Evolutionary conservation across 257 asterid species (phyloP).

Genomic region (Catharanthus roseus): DNA sequence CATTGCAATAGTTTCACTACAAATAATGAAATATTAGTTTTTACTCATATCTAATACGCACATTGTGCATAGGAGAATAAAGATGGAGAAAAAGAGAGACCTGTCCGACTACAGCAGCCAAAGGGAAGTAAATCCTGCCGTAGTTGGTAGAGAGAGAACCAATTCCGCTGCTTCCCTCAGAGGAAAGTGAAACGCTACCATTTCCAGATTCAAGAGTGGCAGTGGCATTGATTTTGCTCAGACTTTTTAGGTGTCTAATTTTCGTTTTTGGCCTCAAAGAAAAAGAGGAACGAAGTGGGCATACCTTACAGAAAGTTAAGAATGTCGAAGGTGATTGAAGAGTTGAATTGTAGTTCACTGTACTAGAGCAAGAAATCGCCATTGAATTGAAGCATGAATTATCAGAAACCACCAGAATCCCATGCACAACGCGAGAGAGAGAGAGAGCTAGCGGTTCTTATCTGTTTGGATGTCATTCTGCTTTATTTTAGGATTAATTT

Average conservation of each 20-base stretch:
- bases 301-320: conserved; percentile 1
- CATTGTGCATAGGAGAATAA: background rate
- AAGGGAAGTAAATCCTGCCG: conserved; percentile 80
- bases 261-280: conserved; percentile 28
- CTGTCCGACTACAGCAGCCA: conserved; percentile 99
- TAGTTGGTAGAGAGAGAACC: conserved; percentile 25
- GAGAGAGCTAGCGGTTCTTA: too few relatives aligned
- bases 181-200: conserved; percentile 33
- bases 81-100: conserved; percentile 24
- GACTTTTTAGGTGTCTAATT: conserved; percentile 9
- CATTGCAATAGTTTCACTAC: background rate
- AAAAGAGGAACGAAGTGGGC: conserved; percentile 30
- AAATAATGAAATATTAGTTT: background rate
- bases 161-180: conserved; percentile 18
- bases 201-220: conserved; percentile 56
- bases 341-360: background rate
- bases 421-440: too few relatives aligned
- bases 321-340: conserved; percentile 2
- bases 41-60: background rate
- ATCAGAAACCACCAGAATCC: too few relatives aligned
- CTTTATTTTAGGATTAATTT: too few relatives aligned
- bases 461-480: too few relatives aligned
- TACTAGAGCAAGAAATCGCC: conserved; percentile 11
- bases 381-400: conserved; percentile 1
- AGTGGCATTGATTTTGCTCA: conserved; percentile 47